Percentiles rank a stretch among this genome's conserved stretches.
These are phyloP conservation scores for Tolypocladium sp. DNA, from an alignment of 2,329 filamentous ascomycete species.

Conservation along the genomic window DNA sequence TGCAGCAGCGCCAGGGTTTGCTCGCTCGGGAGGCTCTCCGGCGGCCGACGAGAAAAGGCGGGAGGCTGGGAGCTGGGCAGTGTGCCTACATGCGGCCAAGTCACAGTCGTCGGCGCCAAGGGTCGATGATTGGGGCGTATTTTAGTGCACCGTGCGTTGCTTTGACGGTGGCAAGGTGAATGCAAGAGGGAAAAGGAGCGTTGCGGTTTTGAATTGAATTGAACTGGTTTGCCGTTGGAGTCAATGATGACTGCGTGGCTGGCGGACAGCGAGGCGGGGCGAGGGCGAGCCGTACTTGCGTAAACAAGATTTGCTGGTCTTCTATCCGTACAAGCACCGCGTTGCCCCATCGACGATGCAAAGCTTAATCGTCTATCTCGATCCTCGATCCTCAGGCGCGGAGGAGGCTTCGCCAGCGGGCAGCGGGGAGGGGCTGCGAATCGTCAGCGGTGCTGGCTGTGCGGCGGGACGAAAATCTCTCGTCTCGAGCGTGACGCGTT, in stretches of 20 bases:
- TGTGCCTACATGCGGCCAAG: neutral
- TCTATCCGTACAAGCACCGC: neutral
- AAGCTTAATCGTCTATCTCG: neutral
- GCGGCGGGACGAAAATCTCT: neutral
- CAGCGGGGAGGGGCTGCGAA: neutral
- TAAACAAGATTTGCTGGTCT: neutral
- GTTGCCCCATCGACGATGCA: neutral
- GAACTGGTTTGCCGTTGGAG: neutral
- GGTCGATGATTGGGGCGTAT: neutral
- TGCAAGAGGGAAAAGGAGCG: neutral
- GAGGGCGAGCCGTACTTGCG: neutral
- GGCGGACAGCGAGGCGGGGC: neutral
- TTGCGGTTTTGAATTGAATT: neutral
- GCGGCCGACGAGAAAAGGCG: neutral
- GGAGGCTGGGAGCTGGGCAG: neutral
- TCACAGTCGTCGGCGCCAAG: neutral
- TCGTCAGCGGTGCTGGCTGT: neutral
- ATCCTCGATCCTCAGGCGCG: neutral
- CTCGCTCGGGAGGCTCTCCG: neutral
- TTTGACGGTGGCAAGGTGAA: neutral
- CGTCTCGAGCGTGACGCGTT: neutral
- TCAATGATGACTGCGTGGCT: neutral
- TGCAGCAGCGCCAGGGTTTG: neutral
- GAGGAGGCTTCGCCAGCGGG: neutral
- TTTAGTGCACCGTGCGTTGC: neutral